A percentile compares a stretch with the other conserved stretches of the same genome.
phyloP scores from a whole-genome alignment of 108 stramenopile species.

The Pinguiococcus pyrenoidosus region DNA sequence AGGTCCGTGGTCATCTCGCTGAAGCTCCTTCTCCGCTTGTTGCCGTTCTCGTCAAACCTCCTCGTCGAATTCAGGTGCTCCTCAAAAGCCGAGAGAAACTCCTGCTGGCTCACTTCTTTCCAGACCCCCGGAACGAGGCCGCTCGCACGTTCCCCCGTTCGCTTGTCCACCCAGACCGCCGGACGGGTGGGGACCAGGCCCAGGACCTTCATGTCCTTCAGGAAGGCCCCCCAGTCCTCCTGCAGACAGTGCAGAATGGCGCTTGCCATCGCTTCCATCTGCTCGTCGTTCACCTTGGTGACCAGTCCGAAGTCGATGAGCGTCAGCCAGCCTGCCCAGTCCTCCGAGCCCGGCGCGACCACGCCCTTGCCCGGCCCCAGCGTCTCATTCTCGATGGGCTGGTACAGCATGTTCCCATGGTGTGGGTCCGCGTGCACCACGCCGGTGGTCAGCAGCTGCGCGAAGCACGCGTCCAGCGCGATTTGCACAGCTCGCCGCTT shows the following conservation, averaged over 20 bases:
- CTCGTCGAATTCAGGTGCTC: background rate
- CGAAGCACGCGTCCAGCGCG: constrained; percentile 16
- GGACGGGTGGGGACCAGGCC: background rate
- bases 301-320: background rate
- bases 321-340: background rate
- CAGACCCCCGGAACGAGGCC: background rate
- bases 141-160: background rate
- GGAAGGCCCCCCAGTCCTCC: background rate
- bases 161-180: background rate
- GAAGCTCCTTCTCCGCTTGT: too few species aligned
- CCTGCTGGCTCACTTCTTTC: background rate
- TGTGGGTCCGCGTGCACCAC: constrained; percentile 29
- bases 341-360: too few species aligned
- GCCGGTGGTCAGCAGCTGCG: constrained; percentile 14
- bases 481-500: background rate
- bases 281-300: background rate
- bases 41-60: background rate
- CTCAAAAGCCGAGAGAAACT: background rate
- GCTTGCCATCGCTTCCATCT: background rate
- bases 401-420: constrained; percentile 17
- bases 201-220: background rate
- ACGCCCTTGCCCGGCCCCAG: too few species aligned
- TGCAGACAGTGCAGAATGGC: background rate
- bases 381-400: too few species aligned
- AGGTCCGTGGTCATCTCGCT: background rate